Percentiles rank a stretch among this genome's conserved stretches.
Evolutionary conservation across 148 eudicot species (phyloP).

Genomic region (Suaeda aralocaspica): DNA sequence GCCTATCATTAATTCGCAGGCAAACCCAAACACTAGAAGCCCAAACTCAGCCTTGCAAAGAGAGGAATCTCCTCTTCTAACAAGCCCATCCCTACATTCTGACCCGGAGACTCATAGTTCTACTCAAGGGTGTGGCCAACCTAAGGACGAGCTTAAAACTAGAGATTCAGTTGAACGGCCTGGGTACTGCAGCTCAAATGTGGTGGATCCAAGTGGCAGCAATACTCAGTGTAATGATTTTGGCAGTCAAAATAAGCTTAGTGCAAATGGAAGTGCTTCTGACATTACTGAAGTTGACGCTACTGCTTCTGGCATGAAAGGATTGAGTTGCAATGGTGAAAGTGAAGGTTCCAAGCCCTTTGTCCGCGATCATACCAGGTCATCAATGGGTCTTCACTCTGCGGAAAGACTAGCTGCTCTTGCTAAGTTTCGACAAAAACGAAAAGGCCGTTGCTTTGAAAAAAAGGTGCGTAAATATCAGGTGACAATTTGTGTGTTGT

Average conservation of each 20-base stretch:
- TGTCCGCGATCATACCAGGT: slow-evolving; percentile 23
- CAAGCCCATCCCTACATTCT: slow-evolving; percentile 35
- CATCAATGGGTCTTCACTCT: slow-evolving; percentile 25
- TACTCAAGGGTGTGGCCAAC: slow-evolving; percentile 15
- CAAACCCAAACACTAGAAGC: slow-evolving; percentile 18
- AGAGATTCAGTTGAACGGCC: slow-evolving; percentile 15
- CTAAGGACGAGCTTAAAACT: slow-evolving; percentile 15
- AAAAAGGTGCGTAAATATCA: slow-evolving; percentile 37
- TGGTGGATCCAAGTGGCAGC: slow-evolving; percentile 20
- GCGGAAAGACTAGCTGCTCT: slow-evolving; percentile 49
- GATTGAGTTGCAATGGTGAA: slow-evolving; percentile 24
- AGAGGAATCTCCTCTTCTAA: slow-evolving; percentile 33
- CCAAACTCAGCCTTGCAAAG: slow-evolving; percentile 22
- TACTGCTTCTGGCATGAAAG: slow-evolving; percentile 22
- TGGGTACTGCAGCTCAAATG: slow-evolving; percentile 7
- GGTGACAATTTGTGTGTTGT: background rate
- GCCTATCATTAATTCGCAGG: slow-evolving; percentile 19
- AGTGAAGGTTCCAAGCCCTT: slow-evolving; percentile 24
- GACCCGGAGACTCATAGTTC: slow-evolving; percentile 32
- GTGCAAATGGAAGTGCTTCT: slow-evolving; percentile 28
- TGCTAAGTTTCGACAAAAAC: slow-evolving; percentile 41
- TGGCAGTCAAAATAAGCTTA: slow-evolving; percentile 16
- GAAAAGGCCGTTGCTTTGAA: slow-evolving; percentile 46
- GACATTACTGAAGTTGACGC: slow-evolving; percentile 27
- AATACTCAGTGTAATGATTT: slow-evolving; percentile 23